Percentiles rank a stretch among this genome's conserved stretches.
Evolutionary conservation across 75 land plant species (phyloP).

Genomic region (Picea glauca): DNA sequence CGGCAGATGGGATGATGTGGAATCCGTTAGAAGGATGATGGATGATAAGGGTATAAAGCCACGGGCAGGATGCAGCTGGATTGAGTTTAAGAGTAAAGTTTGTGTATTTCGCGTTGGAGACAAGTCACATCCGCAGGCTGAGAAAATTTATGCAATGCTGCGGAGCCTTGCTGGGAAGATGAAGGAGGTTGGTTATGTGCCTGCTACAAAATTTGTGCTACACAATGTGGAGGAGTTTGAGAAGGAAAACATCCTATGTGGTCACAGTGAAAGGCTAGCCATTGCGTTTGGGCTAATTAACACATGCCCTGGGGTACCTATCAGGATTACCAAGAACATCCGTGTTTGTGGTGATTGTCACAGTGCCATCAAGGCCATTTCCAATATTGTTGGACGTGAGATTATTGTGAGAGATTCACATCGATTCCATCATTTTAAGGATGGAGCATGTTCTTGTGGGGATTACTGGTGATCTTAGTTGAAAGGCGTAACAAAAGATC

Average conservation of each 20-base stretch:
- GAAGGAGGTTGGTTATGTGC: not conserved
- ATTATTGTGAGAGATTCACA: not conserved
- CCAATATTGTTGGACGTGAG: not conserved
- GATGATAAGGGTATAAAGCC: not conserved
- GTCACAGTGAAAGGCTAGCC: not conserved
- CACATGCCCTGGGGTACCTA: not conserved
- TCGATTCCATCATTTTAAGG: not conserved
- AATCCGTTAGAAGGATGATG: not conserved
- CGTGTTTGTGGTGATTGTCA: not conserved
- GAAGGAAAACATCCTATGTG: not conserved
- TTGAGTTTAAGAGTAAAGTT: not conserved
- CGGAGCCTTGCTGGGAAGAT: not conserved
- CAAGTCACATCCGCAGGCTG: not conserved
- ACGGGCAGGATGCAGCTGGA: not conserved
- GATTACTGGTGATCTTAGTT: not conserved
- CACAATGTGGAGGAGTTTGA: not conserved
- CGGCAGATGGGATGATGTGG: not conserved
- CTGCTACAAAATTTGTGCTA: not conserved
- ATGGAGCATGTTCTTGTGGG: not conserved
- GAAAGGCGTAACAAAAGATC: not conserved
- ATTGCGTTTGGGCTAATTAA: not conserved
- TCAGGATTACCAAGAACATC: not conserved
- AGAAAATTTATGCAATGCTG: constrained; percentile 2
- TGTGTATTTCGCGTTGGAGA: not conserved
- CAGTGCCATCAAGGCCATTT: not conserved